Base-by-base conservation (phyloP, 2,329 filamentous ascomycete genomes). In the Colletotrichum chlorophyti region DNA sequence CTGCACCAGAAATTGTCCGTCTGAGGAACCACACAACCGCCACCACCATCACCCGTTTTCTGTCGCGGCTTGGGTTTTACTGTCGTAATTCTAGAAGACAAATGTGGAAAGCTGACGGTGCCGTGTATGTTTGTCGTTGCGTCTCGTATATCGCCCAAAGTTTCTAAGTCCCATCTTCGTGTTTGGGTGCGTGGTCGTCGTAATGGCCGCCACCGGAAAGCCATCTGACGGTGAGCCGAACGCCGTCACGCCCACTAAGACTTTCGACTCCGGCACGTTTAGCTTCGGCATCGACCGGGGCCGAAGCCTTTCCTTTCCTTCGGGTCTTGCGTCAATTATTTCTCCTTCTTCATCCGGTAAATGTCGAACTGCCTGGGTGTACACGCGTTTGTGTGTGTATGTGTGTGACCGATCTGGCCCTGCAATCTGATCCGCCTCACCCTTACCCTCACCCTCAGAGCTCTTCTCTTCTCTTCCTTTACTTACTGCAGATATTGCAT, bases 221-320 rank as follows among this genome's bases (percentile, higher is more conserved):
- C 43, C 51, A 59, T 59, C 51, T 59, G 57, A 59, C 57, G 51
- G 52, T 54, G 51, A 59, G 51, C 57, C 57, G 57, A 59, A 59
- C 43, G 46, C 48, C 24, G 31, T 55, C 26, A 32, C 57, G 23
- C 26, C 43, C 57, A 50, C 43, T 59, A 24, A 55, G 43, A 42
- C 43, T 26, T 37, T 34, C 11, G 40, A 19, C 17, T 35, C 57
- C 43, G 52, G 38, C 45, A 50, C 43, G 50, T 45, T 55, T 48
- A 43, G 41, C 38, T 55, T 54, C 31, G 51, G 51, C 31, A 31
- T 57, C 51, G 57, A 55, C 51, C 57, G 50, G 38, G 37, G 53
- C 51, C 51, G 51, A 21, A 31, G 43, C 43, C 12, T 43, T 59
- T 55, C n/a, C 42, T 59, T 55, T 12, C 42, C 49, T 50, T 59